phyloP scores from a whole-genome alignment of 2,329 filamentous ascomycete species.

The Juglanconis sp. region DNA sequence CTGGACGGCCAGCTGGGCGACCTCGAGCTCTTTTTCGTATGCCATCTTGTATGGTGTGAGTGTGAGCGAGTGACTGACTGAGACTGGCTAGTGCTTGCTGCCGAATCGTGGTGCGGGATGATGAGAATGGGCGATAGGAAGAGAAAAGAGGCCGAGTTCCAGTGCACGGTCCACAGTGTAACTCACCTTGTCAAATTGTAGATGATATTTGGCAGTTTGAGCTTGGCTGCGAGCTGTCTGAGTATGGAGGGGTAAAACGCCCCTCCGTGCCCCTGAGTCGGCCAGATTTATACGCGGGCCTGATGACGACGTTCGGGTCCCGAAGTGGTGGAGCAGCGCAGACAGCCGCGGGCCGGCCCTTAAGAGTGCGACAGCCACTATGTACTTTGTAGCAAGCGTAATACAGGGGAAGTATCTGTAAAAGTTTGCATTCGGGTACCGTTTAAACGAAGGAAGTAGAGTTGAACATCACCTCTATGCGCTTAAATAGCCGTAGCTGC shows the following conservation, averaged over 20 bases:
- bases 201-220: background rate
- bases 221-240: background rate
- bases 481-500: too few relatives aligned
- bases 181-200: conserved; percentile 9
- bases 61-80: conserved; percentile 14
- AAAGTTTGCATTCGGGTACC: background rate
- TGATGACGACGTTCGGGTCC: conserved; percentile 18
- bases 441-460: background rate
- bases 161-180: background rate
- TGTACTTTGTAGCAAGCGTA: conserved; percentile 19
- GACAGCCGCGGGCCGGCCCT: conserved; percentile 20
- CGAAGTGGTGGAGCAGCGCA: conserved; percentile 18
- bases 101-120: background rate
- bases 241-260: conserved; percentile 18
- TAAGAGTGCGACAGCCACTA: conserved; percentile 20
- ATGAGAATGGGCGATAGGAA: background rate
- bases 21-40: conserved; percentile 75
- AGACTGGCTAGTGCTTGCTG: background rate
- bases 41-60: conserved; percentile 42
- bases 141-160: background rate
- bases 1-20: conserved; percentile 86
- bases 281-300: conserved; percentile 15
- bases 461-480: too few relatives aligned
- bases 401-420: background rate
- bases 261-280: conserved; percentile 16